Evolutionary conservation across 140 eudicot genomes (phyloP), one percentile per base, ranked within the genome.

Genomic region (Oenanthe javanica): DNA sequence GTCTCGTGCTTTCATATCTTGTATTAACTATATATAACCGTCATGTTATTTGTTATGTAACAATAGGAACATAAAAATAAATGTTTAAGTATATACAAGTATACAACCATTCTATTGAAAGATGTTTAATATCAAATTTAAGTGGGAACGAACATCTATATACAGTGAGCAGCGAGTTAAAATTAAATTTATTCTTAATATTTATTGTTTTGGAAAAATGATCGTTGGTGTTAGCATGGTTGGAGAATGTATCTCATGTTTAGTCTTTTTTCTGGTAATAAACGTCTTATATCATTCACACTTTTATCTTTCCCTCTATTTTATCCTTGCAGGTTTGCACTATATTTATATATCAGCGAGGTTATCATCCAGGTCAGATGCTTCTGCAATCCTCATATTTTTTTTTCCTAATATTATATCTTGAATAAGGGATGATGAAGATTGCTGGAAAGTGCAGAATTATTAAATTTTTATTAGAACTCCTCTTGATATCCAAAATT

Each of bases 291-390:
- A 75, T 15, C 21, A 7, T 42, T 42, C 47, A 5, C 12, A 5
- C 4, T 5, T 40, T 16, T 13, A 31, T 71, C 4, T 31, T 71
- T 13, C 11, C 50, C 4, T 71, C 18, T 83, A 36, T 50, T 64
- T 84, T 31, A 72, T 76, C 36, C 57, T 66, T 87, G 91, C 94
- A 94, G 98, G 79, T 84, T 87, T 82, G 86, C 82, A 45, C 78
- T 90, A 14, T 87, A 90, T 85, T 83, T 94, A 63, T 92, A 81
- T 78, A 49, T 85, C 83, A 84, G 96, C 75, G 94, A 89, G 82
- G 88, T 90, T 81, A 55, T 87, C 79, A 46, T 87, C 77, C 97
- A 94, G 97, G 98, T 94, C 84, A 66, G 89, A 75, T 54, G 78
- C 52, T 61, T 61, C 61, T 81, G 38, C 61, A n/a, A 18, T 31